Conservation (phyloP, 2,329 filamentous ascomycete genomes). For the Trichophyton simii region DNA sequence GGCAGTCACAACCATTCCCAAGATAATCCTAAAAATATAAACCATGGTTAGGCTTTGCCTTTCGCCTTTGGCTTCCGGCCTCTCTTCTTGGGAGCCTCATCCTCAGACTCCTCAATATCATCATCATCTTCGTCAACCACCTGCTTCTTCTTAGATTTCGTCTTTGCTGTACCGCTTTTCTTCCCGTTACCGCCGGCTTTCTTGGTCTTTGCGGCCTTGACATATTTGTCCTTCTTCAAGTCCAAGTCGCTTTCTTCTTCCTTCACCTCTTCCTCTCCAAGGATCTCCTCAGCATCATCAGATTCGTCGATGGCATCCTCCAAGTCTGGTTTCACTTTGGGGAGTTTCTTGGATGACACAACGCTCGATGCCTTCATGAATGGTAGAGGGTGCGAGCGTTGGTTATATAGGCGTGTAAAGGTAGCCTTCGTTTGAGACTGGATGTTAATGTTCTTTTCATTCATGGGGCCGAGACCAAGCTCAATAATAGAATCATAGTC, state of each 20-base stretch:
- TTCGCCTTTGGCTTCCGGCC: conserved; percentile 9
- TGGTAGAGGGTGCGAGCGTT: conserved; percentile 72
- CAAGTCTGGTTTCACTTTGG: conserved; percentile 73
- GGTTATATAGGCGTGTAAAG: conserved; percentile 87
- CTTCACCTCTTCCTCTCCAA: conserved; percentile 41
- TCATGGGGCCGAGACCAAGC: conserved; percentile 75
- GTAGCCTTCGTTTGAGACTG: conserved; percentile 75
- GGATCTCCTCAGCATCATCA: conserved; percentile 56
- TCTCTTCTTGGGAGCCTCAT: conserved; percentile 44
- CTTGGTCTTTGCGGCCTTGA: conserved; percentile 77
- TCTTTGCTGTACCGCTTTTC: conserved; percentile 11
- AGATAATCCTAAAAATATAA: not conserved
- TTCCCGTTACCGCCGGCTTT: conserved; percentile 24
- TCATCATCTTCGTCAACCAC: conserved; percentile 22
- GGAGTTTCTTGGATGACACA: conserved; percentile 55
- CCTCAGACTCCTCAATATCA: conserved; percentile 27
- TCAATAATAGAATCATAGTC: conserved; percentile 91
- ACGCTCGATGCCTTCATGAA: conserved; percentile 90
- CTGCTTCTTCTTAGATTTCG: conserved; percentile 23
- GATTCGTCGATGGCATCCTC: conserved; percentile 94
- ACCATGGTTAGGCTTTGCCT: not conserved
- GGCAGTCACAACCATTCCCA: not conserved
- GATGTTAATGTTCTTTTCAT: conserved; percentile 61
- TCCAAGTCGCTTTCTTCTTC: conserved; percentile 63
- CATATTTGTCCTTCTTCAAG: conserved; percentile 88